Evolutionary conservation across 2,329 filamentous ascomycete genomes (phyloP).

Genomic region (Lachnellula suecica): DNA sequence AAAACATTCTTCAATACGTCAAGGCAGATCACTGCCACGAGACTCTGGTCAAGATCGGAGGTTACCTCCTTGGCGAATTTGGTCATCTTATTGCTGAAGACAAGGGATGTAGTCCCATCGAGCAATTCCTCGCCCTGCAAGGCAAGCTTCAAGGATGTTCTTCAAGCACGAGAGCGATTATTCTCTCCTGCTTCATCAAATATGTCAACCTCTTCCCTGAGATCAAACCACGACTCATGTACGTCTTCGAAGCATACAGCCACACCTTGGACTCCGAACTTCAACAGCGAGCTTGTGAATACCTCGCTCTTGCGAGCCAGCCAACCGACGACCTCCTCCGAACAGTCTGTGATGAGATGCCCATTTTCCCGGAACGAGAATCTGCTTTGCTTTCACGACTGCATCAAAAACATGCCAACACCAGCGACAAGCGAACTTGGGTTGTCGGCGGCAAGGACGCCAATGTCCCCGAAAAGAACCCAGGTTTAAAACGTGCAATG

Average conservation of each 20-base stretch:
- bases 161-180: slow-evolving; percentile 86
- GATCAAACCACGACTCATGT: slow-evolving; percentile 91
- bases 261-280: slow-evolving; percentile 93
- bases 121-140: slow-evolving; percentile 92
- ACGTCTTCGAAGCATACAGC: slow-evolving; percentile 88
- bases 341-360: slow-evolving; percentile 98
- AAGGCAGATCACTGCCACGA: slow-evolving; percentile 94
- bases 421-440: slow-evolving; percentile 95
- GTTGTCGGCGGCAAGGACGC: slow-evolving; percentile 96
- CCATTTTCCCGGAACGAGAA: slow-evolving; percentile 91
- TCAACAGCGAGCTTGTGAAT: slow-evolving; percentile 95
- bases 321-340: slow-evolving; percentile 88
- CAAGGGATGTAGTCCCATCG: slow-evolving; percentile 89
- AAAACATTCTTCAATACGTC: slow-evolving; percentile 88
- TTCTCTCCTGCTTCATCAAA: slow-evolving; percentile 94
- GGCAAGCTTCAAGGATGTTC: slow-evolving; percentile 87
- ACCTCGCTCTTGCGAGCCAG: slow-evolving; percentile 79
- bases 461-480: slow-evolving; percentile 76
- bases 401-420: slow-evolving; percentile 90
- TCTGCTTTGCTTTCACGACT: slow-evolving; percentile 88
- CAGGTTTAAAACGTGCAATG: slow-evolving; percentile 83
- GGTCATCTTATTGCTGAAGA: slow-evolving; percentile 95
- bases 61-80: slow-evolving; percentile 94
- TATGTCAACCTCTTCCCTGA: slow-evolving; percentile 98
- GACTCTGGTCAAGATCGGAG: slow-evolving; percentile 95